Evolutionary conservation across 148 eudicot species (phyloP).

Genomic region (Diospyros kaki): DNA sequence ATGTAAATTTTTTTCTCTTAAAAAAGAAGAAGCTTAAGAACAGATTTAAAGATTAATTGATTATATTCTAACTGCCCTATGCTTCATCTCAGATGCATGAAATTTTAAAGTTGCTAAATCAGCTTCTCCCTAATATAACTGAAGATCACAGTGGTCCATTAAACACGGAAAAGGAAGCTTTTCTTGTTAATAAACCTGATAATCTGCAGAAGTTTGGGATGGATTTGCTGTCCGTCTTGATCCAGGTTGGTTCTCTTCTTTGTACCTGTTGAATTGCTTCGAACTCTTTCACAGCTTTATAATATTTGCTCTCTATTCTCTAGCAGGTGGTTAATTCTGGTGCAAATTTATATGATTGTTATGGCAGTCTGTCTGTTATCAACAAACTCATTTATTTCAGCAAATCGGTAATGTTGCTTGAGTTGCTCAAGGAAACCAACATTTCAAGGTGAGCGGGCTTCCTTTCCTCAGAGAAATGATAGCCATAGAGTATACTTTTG

Average conservation of each 20-base stretch:
- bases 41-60: background rate
- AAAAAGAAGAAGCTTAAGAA: background rate
- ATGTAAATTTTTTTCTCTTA: background rate
- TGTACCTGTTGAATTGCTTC: background rate
- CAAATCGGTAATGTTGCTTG: constrained; percentile 59
- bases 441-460: constrained; percentile 64
- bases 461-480: constrained; percentile 2
- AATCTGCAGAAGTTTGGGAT: constrained; percentile 64
- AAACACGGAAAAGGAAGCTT: constrained; percentile 45
- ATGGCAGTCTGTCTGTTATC: constrained; percentile 82
- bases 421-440: constrained; percentile 51
- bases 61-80: background rate
- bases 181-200: constrained; percentile 54
- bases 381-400: constrained; percentile 61
- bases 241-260: constrained; percentile 47
- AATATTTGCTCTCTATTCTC: constrained; percentile 17
- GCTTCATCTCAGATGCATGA: constrained; percentile 53
- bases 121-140: constrained; percentile 63
- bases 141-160: constrained; percentile 32
- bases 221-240: constrained; percentile 60
- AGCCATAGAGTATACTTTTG: background rate
- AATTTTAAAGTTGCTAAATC: constrained; percentile 72
- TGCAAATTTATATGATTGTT: constrained; percentile 57
- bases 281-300: constrained; percentile 2
- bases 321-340: constrained; percentile 83